Evolutionary conservation across 2,329 filamentous ascomycete genomes (phyloP).

Genomic region (Cadophora gregata): DNA sequence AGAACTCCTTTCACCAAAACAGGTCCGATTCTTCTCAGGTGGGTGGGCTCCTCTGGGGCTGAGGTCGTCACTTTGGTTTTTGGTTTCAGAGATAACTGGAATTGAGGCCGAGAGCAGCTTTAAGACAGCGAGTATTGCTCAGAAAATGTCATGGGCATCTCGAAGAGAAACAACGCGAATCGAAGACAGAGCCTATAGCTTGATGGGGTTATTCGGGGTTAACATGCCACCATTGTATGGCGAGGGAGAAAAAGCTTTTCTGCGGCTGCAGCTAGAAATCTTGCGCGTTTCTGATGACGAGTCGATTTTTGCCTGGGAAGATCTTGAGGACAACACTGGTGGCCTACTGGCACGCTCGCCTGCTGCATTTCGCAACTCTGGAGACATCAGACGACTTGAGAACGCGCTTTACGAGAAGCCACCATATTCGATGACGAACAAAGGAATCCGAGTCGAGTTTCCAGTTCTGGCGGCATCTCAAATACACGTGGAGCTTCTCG

Average conservation of each 20-base stretch:
- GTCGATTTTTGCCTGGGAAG: conserved; percentile 13
- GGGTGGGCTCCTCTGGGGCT: background rate
- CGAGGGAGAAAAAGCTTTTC: conserved; percentile 10
- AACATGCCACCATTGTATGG: conserved; percentile 14
- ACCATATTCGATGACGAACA: background rate
- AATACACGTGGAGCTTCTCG: background rate
- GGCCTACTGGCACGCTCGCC: background rate
- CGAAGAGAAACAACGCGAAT: background rate
- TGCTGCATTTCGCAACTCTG: background rate
- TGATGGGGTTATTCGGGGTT: conserved; percentile 16
- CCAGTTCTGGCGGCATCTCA: background rate
- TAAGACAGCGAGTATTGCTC: background rate
- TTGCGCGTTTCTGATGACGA: conserved; percentile 13
- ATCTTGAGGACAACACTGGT: background rate
- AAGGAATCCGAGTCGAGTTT: background rate
- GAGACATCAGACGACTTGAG: background rate
- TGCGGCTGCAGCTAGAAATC: conserved; percentile 12
- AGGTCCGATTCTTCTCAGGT: background rate
- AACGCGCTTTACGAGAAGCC: background rate
- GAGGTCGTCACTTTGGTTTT: background rate
- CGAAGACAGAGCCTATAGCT: conserved; percentile 10
- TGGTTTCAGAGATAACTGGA: background rate
- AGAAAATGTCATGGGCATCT: conserved; percentile 18
- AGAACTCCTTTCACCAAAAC: background rate
- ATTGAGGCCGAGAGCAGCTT: background rate